A percentile compares a stretch with the other conserved stretches of the same genome.
Conservation (phyloP, 495 filamentous ascomycete genomes). For the Talaromyces adpressus region DNA sequence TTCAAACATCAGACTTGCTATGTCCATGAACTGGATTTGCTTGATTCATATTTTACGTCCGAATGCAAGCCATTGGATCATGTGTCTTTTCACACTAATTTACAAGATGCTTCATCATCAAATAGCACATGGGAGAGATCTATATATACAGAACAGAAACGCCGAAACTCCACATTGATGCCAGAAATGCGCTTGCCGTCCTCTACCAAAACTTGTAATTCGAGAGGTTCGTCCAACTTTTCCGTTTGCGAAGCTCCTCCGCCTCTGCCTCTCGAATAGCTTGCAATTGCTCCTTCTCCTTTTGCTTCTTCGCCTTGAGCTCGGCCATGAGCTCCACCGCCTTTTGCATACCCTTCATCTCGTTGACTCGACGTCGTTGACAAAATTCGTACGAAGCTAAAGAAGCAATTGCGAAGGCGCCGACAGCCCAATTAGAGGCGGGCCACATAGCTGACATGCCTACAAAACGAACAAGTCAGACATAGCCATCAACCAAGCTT, state of each 20-base stretch:
- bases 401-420: constrained; percentile 57
- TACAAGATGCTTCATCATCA: constrained; percentile 7
- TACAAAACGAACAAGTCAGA: constrained; percentile 13
- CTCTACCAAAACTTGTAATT: constrained; percentile 46
- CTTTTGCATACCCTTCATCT: constrained; percentile 71
- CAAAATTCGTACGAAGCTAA: constrained; percentile 74
- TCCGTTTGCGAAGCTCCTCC: constrained; percentile 43
- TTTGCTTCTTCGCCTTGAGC: constrained; percentile 60
- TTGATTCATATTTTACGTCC: neutral
- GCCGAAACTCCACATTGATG: constrained; percentile 20
- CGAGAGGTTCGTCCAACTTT: constrained; percentile 43
- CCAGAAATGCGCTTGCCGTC: constrained; percentile 19
- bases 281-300: constrained; percentile 54
- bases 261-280: constrained; percentile 40
- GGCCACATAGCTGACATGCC: constrained; percentile 38
- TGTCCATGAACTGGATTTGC: neutral
- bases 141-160: constrained; percentile 5
- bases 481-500: constrained; percentile 4
- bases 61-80: neutral
- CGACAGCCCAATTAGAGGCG: constrained; percentile 79
- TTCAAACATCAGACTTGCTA: neutral
- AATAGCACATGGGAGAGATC: neutral
- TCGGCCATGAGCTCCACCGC: constrained; percentile 74
- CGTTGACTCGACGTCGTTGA: constrained; percentile 58
- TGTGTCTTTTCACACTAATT: constrained; percentile 1